Evolutionary conservation across 495 filamentous ascomycete genomes (phyloP), one percentile per base, ranked within the genome.

Genomic region (Neurospora sp.): DNA sequence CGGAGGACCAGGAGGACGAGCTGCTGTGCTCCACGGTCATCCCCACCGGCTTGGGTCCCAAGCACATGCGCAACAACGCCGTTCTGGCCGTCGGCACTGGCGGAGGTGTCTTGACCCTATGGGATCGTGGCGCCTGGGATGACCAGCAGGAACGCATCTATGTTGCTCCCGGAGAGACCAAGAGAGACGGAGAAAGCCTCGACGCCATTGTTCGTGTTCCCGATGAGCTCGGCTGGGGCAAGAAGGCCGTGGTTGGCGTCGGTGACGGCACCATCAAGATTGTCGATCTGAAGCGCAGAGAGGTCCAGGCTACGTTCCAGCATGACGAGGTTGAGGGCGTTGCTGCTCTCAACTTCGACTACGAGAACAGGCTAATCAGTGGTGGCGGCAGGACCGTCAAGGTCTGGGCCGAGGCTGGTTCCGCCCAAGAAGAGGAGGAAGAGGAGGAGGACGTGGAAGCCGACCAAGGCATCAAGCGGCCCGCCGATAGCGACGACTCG

Each of bases 1-100:
- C 93, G 74, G 96, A 97, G 78, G 92, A 97, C 77, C 94, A 98
- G 77, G 96, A 94, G 74, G 96, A 97, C 72, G 96, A 98, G 80
- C 80, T 98, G 72, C 87, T 97, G 16, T 92, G 91, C 79, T 92
- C 91, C 1, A 83, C 88, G 8, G 91, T 92, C 79, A 90, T 97
- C 31, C 85, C 86, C 8, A 88, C 90, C 2, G 85, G 94, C 40
- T 81, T 89, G 75, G 84, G 86, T 1, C 81, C 85, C 14, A 87
- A 84, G 77, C 83, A 88, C 3, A 87, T 88, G 44, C 84, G 88
- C 22, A 89, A 91, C 70, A 89, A 89, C 35, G 92, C 91, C 3
- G 93, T 97, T 76, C 84, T 97, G 2, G 81, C 94, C 1, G 90
- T 97, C 2, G 96, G 96, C 40, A 92, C 90, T 16, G 89, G 89